Percentiles rank a stretch among this genome's conserved stretches.
Evolutionary conservation across 2,329 filamentous ascomycete genomes (phyloP).

Genomic region (Phaeosphaeriaceae sp.): DNA sequence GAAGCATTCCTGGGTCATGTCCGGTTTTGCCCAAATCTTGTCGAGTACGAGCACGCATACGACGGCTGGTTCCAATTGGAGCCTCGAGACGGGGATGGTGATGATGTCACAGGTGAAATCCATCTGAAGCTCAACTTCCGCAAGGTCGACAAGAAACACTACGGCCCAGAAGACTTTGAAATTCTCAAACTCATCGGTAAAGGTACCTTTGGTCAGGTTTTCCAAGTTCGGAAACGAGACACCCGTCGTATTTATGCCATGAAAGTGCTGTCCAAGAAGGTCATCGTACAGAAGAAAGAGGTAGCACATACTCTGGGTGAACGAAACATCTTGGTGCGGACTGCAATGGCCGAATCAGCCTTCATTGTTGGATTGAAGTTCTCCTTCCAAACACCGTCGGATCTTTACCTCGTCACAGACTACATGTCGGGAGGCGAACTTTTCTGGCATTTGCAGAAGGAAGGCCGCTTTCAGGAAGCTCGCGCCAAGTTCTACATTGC

Average conservation of each 20-base stretch:
- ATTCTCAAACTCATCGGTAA: conserved; percentile 97
- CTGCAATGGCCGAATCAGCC: conserved; percentile 91
- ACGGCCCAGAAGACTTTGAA: conserved; percentile 93
- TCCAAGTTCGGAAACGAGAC: conserved; percentile 97
- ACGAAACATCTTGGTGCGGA: conserved; percentile 94
- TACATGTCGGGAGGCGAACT: conserved; percentile 99
- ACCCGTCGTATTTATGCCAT: conserved; percentile 96
- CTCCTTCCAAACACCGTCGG: conserved; percentile 96
- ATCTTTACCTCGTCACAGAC: conserved; percentile 97
- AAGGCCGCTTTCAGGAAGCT: conserved; percentile 92
- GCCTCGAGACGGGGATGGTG: conserved; percentile 79
- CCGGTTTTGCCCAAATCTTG: conserved; percentile 74
- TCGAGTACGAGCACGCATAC: conserved; percentile 72
- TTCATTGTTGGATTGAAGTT: conserved; percentile 99
- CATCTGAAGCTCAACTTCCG: conserved; percentile 87
- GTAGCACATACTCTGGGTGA: conserved; percentile 97
- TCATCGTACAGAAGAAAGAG: conserved; percentile 99
- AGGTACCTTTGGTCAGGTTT: conserved; percentile 97
- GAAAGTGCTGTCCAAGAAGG: conserved; percentile 99
- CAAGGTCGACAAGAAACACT: conserved; percentile 81
- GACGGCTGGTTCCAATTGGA: conserved; percentile 86
- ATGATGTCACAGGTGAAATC: conserved; percentile 82
- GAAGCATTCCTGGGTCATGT: conserved; percentile 94
- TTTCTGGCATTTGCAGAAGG: conserved; percentile 98
- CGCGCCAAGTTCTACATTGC: conserved; percentile 99